Evolutionary conservation across 495 filamentous ascomycete species (phyloP).

Genomic region (Penicillium soppii): DNA sequence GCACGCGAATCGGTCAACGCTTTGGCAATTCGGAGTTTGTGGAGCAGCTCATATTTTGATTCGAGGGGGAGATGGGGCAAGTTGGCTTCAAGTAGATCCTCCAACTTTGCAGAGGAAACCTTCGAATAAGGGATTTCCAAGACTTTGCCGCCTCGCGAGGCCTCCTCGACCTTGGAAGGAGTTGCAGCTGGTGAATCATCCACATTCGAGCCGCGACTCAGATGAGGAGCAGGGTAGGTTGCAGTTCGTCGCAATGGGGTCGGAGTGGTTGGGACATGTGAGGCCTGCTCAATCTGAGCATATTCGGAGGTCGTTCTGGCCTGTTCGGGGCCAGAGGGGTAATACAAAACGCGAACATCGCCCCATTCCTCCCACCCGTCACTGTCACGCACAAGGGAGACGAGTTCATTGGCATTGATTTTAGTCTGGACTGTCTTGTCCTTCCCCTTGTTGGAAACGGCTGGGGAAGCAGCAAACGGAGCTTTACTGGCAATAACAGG

Average conservation of each 20-base stretch:
- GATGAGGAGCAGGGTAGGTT: constrained; percentile 54
- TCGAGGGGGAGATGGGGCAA: constrained; percentile 67
- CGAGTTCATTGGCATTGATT: constrained; percentile 71
- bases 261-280: constrained; percentile 45
- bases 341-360: constrained; percentile 63
- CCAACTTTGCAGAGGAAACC: constrained; percentile 58
- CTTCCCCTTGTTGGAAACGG: constrained; percentile 64
- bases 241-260: constrained; percentile 50
- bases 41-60: constrained; percentile 80
- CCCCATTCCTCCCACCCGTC: constrained; percentile 67
- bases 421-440: constrained; percentile 60
- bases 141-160: constrained; percentile 53
- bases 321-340: constrained; percentile 44
- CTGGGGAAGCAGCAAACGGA: constrained; percentile 42
- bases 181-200: constrained; percentile 53
- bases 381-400: constrained; percentile 60
- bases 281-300: constrained; percentile 23
- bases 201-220: constrained; percentile 42
- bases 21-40: constrained; percentile 76
- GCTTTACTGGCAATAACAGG: constrained; percentile 41
- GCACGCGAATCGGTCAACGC: constrained; percentile 64
- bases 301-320: constrained; percentile 26
- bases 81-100: constrained; percentile 65
- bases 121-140: constrained; percentile 69
- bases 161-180: constrained; percentile 35